phyloP scores from a whole-genome alignment of 495 filamentous ascomycete genomes.

The Schizothecium vesticola region DNA sequence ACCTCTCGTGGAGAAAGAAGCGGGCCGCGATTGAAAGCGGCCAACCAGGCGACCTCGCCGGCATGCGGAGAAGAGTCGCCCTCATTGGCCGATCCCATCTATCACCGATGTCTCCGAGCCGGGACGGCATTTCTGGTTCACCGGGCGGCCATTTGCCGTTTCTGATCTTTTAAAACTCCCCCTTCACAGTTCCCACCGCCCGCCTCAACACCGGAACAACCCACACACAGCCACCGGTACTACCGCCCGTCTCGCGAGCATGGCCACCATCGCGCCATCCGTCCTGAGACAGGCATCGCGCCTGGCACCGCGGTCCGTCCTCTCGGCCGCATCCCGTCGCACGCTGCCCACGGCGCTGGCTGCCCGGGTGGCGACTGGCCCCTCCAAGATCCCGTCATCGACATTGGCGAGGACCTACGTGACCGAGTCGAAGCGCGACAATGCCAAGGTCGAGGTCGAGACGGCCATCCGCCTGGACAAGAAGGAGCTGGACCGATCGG shows the following conservation, averaged over 20 bases:
- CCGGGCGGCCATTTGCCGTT: neutral
- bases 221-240: neutral
- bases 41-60: neutral
- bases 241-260: conserved; percentile 31
- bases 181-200: neutral
- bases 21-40: neutral
- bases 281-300: conserved; percentile 75
- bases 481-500: conserved; percentile 72
- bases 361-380: conserved; percentile 38
- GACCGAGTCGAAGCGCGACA: conserved; percentile 70
- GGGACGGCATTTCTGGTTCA: conserved; percentile 1
- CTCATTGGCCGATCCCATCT: conserved; percentile 3
- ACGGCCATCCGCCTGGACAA: conserved; percentile 79
- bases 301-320: conserved; percentile 51
- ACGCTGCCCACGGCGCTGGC: conserved; percentile 29
- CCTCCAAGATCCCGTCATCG: conserved; percentile 17
- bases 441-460: conserved; percentile 78
- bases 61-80: neutral
- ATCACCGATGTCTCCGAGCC: conserved; percentile 8
- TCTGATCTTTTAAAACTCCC: neutral
- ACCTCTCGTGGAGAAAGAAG: neutral
- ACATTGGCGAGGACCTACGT: conserved; percentile 62
- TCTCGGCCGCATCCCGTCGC: conserved; percentile 46
- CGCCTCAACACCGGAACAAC: conserved; percentile 5
- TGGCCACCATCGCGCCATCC: conserved; percentile 67